Percentiles rank a stretch among this genome's conserved stretches.
phyloP scores from a whole-genome alignment of 208 protist species.

The Acanthamoeba healyi region DNA sequence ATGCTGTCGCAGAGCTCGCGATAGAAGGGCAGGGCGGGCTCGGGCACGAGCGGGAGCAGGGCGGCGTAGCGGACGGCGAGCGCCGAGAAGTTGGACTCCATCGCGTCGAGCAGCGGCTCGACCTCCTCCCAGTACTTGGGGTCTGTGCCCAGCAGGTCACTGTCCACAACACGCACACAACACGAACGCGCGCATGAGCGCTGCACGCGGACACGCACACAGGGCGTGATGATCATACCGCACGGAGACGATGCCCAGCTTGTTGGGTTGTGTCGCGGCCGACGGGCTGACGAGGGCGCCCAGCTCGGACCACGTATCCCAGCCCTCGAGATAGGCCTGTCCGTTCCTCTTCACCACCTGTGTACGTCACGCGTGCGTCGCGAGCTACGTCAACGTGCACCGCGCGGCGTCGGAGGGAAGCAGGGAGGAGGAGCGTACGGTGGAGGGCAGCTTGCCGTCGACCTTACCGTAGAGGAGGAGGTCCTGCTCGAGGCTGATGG shows the following conservation, averaged over 20 bases:
- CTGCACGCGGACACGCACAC: background rate
- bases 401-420: background rate
- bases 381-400: background rate
- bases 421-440: background rate
- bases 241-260: conserved; percentile 26
- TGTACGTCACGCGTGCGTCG: background rate
- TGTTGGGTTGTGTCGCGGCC: conserved; percentile 18
- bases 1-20: conserved; percentile 33
- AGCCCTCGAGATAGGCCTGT: conserved; percentile 76
- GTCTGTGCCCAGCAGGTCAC: background rate
- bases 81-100: conserved; percentile 31
- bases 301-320: conserved; percentile 76
- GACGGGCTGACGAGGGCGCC: background rate
- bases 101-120: conserved; percentile 61
- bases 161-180: background rate
- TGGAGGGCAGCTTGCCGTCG: conserved; percentile 39
- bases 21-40: background rate
- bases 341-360: conserved; percentile 71
- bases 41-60: background rate
- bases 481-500: background rate
- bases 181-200: background rate
- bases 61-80: background rate
- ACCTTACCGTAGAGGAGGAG: conserved; percentile 48
- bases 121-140: conserved; percentile 15
- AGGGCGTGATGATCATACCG: background rate